Percentiles rank a stretch among this genome's conserved stretches.
These are phyloP conservation scores for Epichloe sylvatica DNA, from an alignment of 2,329 filamentous ascomycete species.

Conservation along the genomic window DNA sequence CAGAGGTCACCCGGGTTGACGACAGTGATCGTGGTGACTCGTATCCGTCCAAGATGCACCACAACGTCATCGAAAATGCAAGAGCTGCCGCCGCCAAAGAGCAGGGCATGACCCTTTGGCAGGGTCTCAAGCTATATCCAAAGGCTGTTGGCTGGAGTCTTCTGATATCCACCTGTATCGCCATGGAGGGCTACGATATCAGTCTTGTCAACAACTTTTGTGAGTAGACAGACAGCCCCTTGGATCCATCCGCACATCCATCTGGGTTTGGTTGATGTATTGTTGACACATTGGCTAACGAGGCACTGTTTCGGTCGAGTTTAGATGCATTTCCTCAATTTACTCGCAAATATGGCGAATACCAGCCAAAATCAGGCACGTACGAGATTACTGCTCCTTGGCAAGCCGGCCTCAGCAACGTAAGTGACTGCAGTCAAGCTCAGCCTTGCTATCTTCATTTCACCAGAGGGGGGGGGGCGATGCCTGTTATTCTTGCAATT, in stretches of 20 bases:
- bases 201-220: constrained; percentile 72
- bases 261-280: too few species aligned
- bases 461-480: not conserved
- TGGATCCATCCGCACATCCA: too few species aligned
- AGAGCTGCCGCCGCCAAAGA: constrained; percentile 43
- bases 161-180: constrained; percentile 78
- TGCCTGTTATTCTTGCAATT: not conserved
- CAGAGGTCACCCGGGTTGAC: constrained; percentile 5
- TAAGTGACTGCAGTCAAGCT: constrained; percentile 14
- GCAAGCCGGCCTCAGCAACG: constrained; percentile 48
- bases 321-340: constrained; percentile 41
- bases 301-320: constrained; percentile 3
- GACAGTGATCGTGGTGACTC: constrained; percentile 9
- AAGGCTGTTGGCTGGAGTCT: constrained; percentile 76
- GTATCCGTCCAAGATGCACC: constrained; percentile 14
- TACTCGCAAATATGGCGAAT: constrained; percentile 42
- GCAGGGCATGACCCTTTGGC: constrained; percentile 55
- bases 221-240: constrained; percentile 11
- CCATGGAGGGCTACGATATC: constrained; percentile 84
- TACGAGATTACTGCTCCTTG: constrained; percentile 46
- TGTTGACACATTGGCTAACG: not conserved
- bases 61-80: constrained; percentile 20
- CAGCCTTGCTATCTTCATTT: not conserved
- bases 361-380: constrained; percentile 24
- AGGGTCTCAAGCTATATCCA: constrained; percentile 71